Evolutionary conservation across 306 rosid genomes (phyloP).

Genomic region (Malus fusca): DNA sequence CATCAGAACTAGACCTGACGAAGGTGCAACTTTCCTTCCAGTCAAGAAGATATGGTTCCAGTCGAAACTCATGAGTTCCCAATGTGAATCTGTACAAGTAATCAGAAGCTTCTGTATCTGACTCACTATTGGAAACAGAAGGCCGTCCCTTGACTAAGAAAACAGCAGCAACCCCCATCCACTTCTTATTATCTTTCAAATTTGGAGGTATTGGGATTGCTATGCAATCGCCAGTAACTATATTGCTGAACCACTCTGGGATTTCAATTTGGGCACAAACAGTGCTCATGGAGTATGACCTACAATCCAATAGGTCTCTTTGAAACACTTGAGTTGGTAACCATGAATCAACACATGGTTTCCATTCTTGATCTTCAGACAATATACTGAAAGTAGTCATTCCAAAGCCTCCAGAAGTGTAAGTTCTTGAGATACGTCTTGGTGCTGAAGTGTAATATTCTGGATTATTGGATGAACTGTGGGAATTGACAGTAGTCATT

Average conservation of each 20-base stretch:
- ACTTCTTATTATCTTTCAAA: background rate
- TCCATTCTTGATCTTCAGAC: background rate
- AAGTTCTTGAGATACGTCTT: background rate
- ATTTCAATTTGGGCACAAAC: background rate
- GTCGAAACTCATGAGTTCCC: background rate
- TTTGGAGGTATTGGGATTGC: background rate
- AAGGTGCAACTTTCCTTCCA: background rate
- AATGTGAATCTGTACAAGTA: background rate
- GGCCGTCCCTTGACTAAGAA: background rate
- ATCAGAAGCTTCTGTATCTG: background rate
- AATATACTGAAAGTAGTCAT: background rate
- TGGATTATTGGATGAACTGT: background rate
- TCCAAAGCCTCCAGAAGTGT: background rate
- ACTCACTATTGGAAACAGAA: background rate
- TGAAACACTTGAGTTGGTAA: background rate
- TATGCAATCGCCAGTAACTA: background rate
- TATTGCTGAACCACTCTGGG: background rate
- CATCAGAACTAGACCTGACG: background rate
- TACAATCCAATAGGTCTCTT: background rate
- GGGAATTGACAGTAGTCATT: background rate
- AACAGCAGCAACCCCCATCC: constrained; percentile 13
- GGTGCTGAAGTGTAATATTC: background rate
- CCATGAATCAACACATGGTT: background rate
- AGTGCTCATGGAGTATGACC: background rate
- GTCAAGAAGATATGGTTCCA: no score